phyloP scores from a whole-genome alignment of 2,329 filamentous ascomycete genomes.

The Curvularia lunata region DNA sequence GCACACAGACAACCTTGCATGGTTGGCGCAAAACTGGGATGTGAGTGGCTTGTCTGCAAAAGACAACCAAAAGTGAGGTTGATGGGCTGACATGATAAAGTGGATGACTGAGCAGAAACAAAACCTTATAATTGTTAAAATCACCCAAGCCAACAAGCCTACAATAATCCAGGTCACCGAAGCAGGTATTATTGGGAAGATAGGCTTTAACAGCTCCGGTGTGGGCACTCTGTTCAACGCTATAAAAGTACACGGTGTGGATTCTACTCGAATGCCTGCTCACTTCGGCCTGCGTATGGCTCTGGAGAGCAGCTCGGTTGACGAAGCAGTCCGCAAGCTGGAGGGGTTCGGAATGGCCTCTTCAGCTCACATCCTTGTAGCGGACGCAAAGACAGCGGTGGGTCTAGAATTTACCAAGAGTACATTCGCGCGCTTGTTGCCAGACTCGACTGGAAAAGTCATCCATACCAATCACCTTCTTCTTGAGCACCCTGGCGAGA shows the following conservation, averaged over 20 bases:
- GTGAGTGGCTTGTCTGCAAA: slow-evolving; percentile 27
- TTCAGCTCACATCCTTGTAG: slow-evolving; percentile 62
- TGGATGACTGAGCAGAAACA: slow-evolving; percentile 60
- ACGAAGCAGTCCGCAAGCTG: slow-evolving; percentile 55
- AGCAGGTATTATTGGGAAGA: slow-evolving; percentile 68
- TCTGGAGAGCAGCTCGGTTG: slow-evolving; percentile 59
- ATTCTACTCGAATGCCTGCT: slow-evolving; percentile 61
- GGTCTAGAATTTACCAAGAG: slow-evolving; percentile 59
- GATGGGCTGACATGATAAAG: slow-evolving; percentile 21
- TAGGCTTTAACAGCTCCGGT: slow-evolving; percentile 65
- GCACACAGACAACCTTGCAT: slow-evolving; percentile 48
- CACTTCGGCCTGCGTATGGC: slow-evolving; percentile 65
- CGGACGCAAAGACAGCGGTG: slow-evolving; percentile 54
- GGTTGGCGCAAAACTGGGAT: slow-evolving; percentile 66
- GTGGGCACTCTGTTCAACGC: slow-evolving; percentile 69
- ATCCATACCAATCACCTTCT: slow-evolving; percentile 56
- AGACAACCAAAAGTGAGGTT: not conserved
- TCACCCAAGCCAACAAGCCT: slow-evolving; percentile 54
- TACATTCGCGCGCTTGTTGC: slow-evolving; percentile 38
- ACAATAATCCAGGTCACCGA: slow-evolving; percentile 64
- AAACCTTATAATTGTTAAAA: slow-evolving; percentile 59
- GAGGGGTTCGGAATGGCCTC: slow-evolving; percentile 58
- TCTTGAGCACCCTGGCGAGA: slow-evolving; percentile 45
- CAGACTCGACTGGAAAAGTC: slow-evolving; percentile 45
- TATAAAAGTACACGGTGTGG: slow-evolving; percentile 63